A percentile compares a stretch with the other conserved stretches of the same genome.
These are phyloP conservation scores for Tolypocladium album DNA, from an alignment of 2,329 filamentous ascomycete genomes.

Conservation along the genomic window DNA sequence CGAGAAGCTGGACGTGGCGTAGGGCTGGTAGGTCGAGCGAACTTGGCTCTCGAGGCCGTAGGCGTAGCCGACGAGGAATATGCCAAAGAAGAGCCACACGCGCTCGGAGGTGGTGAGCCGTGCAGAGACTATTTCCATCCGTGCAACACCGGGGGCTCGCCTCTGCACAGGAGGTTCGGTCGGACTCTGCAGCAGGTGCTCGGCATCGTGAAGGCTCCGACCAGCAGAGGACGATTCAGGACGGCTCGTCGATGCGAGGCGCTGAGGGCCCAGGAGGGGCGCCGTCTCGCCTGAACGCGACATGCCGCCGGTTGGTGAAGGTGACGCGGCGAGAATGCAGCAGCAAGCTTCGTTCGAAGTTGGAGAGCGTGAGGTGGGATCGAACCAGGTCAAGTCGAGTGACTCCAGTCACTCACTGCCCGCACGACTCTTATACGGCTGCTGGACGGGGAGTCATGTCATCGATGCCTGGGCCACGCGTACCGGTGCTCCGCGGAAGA, in stretches of 20 bases:
- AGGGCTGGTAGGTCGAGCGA: slow-evolving; percentile 40
- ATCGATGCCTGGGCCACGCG: neutral
- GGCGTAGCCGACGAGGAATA: slow-evolving; percentile 50
- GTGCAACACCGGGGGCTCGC: slow-evolving; percentile 32
- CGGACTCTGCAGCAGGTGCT: neutral
- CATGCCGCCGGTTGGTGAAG: neutral
- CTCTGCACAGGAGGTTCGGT: neutral
- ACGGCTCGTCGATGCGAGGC: neutral
- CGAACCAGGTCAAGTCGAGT: neutral
- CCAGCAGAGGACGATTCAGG: neutral
- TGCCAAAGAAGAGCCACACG: slow-evolving; percentile 39
- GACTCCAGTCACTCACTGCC: neutral
- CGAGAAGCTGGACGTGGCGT: slow-evolving; percentile 39
- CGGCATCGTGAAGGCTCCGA: neutral
- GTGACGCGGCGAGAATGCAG: neutral
- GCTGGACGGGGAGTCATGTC: neutral
- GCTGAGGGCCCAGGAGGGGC: slow-evolving; percentile 1
- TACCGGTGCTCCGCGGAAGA: neutral
- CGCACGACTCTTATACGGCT: neutral
- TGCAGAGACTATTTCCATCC: slow-evolving; percentile 37
- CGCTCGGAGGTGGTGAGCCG: slow-evolving; percentile 35
- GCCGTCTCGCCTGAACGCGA: neutral
- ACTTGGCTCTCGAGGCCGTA: slow-evolving; percentile 47
- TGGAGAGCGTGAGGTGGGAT: neutral
- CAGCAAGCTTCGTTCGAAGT: no score